phyloP scores from a whole-genome alignment of 2,329 filamentous ascomycete species.

The Diaporthe sp. region DNA sequence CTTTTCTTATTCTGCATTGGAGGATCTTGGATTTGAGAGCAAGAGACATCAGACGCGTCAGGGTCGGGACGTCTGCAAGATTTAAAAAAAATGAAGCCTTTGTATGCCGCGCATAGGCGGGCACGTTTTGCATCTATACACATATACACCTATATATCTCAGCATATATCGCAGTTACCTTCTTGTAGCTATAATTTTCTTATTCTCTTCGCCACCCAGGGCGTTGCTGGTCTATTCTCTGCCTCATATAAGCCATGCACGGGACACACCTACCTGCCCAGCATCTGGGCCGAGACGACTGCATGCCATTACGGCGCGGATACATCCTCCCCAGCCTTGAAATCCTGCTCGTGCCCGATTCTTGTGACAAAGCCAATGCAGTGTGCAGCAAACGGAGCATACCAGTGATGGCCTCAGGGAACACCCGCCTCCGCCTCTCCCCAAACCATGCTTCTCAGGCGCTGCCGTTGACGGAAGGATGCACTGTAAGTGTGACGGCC shows the following conservation, averaged over 20 bases:
- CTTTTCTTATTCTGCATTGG: conserved; percentile 2
- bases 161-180: conserved; percentile 16
- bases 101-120: neutral
- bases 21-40: neutral
- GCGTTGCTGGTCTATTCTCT: neutral
- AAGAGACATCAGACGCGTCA: neutral
- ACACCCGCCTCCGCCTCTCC: neutral
- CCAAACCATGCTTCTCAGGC: neutral
- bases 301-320: neutral
- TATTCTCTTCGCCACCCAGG: conserved; percentile 11
- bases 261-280: neutral
- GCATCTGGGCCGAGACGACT: neutral
- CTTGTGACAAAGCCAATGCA: neutral
- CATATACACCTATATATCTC: conserved; percentile 22
- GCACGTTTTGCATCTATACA: conserved; percentile 27
- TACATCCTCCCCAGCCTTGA: neutral
- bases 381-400: neutral
- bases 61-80: conserved; percentile 5
- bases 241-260: neutral
- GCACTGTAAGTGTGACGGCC: conserved; percentile 4
- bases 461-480: neutral
- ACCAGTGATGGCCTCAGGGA: neutral
- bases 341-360: neutral
- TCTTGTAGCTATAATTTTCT: conserved; percentile 35
- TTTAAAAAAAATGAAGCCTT: conserved; percentile 7